These are phyloP conservation scores for Phialemonium atrogriseum DNA, from an alignment of 2,329 filamentous ascomycete genomes.

Conservation along the genomic window DNA sequence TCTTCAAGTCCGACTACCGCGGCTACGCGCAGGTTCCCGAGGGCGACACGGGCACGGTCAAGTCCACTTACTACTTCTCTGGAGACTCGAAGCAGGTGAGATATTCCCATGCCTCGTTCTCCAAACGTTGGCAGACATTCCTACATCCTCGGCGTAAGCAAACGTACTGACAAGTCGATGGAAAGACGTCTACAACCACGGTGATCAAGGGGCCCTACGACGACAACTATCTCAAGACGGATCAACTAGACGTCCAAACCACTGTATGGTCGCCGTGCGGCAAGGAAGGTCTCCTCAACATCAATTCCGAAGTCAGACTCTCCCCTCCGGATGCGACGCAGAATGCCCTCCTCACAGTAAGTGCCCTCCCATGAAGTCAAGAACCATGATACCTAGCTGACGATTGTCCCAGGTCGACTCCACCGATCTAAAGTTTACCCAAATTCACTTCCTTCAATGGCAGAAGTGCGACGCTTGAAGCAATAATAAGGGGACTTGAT, in stretches of 20 bases:
- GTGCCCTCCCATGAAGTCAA: conserved; percentile 3
- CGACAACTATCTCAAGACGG: conserved; percentile 34
- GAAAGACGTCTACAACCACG: conserved; percentile 27
- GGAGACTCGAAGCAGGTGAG: conserved; percentile 31
- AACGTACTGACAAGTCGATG: conserved; percentile 12
- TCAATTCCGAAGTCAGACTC: conserved; percentile 41
- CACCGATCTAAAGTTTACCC: conserved; percentile 20
- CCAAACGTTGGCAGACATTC: no score
- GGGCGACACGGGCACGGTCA: conserved; percentile 36
- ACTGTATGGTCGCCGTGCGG: conserved; percentile 46
- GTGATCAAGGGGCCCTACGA: conserved; percentile 31
- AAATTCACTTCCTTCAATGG: conserved; percentile 21
- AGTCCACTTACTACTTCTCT: conserved; percentile 47
- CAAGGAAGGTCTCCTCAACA: conserved; percentile 38
- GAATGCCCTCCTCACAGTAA: conserved; percentile 18
- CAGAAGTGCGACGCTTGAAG: conserved; percentile 15
- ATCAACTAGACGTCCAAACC: conserved; percentile 33
- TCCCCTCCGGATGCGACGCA: conserved; percentile 11
- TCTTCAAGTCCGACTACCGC: conserved; percentile 43
- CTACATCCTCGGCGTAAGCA: conserved; percentile 18
- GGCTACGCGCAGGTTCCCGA: conserved; percentile 38
- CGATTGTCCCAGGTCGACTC: conserved; percentile 16
- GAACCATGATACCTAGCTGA: not conserved
- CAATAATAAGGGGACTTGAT: no score
- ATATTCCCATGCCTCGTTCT: no score